phyloP scores from a whole-genome alignment of 768 basidiomycete species.

The Macrocybe gigantea region DNA sequence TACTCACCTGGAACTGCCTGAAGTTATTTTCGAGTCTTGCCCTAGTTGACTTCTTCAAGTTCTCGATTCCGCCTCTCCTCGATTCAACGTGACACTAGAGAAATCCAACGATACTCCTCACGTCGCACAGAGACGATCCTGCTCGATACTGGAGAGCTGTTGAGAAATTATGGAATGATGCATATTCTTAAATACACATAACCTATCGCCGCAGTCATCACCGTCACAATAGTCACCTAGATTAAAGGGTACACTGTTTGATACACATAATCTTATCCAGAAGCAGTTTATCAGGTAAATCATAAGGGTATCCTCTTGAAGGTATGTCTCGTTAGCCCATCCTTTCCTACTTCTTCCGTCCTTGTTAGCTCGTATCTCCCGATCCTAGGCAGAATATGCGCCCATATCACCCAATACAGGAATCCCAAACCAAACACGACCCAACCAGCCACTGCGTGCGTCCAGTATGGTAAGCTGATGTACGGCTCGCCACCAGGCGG shows the following conservation, averaged over 20 bases:
- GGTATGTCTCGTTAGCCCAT: constrained; percentile 3
- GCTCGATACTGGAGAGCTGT: constrained; percentile 39
- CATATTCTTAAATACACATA: constrained; percentile 5
- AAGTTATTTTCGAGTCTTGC: too few species aligned
- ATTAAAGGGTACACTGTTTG: too few species aligned
- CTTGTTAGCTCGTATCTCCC: constrained; percentile 7
- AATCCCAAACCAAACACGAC: constrained; percentile 23
- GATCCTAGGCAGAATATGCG: constrained; percentile 4
- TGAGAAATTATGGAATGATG: constrained; percentile 29
- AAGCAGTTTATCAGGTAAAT: too few species aligned
- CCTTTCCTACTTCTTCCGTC: constrained; percentile 5
- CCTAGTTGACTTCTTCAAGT: too few species aligned
- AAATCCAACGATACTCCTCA: constrained; percentile 37
- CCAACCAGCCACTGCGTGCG: constrained; percentile 23
- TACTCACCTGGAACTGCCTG: too few species aligned
- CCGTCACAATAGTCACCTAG: too few species aligned
- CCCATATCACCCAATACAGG: constrained; percentile 18
- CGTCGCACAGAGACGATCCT: constrained; percentile 37
- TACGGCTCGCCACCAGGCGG: constrained; percentile 35
- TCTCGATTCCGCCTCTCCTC: too few species aligned
- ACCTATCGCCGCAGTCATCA: too few species aligned
- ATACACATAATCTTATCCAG: too few species aligned
- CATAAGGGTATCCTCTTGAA: constrained; percentile 4
- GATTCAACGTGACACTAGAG: constrained; percentile 20
- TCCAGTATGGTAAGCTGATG: constrained; percentile 45